Evolutionary conservation across 2,329 filamentous ascomycete species (phyloP), one percentile per base, ranked within the genome.

Genomic region (Fusarium sp.): DNA sequence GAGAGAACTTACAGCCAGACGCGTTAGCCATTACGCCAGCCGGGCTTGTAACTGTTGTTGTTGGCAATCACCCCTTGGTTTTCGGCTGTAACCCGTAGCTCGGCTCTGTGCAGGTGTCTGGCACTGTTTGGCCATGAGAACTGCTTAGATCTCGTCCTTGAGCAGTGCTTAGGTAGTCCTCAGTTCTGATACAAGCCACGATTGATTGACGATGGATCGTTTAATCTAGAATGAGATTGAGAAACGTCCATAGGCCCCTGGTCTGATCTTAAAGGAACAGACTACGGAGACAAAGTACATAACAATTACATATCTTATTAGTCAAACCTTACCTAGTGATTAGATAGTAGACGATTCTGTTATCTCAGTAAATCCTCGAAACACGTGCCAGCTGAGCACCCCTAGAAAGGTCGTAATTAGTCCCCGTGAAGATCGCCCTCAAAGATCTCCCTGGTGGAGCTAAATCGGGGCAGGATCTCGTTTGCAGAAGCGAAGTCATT

Each of bases 401-500:
- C 40, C 48, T 48, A 24, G 32, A 40, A 40, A 54, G 40, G 20
- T 27, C n/a, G 30, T 8, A 22, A 22, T 38, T 53, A 46, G 45
- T 47, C 38, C 32, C 40, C 30, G 24, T 53, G 46, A 44, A 56
- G 44, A 46, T 54, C 24, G 34, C 27, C 55, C 55, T 44, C 30
- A 32, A n/a, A 41, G n/a, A 59, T 55, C 44, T 54, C 46, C 44
- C 46, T 34, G 9, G 30, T 69, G 57, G 61, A 71, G 40, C 57
- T 46, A 44, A 59, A 53, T 40, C 16, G 51, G 40, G 47, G 22
- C 44, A 32, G 13, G 43, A 20, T 47, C 40, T 59, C 22, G 40
- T 40, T 59, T 63, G 5, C 34, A 53, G 45, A 54, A 49, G 58
- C 45, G 46, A 15, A 27, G 18, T n/a, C 54, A 72, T 63, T 63